Percentiles rank a stretch among this genome's conserved stretches.
Evolutionary conservation across 257 asterid genomes (phyloP).

Genomic region (Lycium barbarum): DNA sequence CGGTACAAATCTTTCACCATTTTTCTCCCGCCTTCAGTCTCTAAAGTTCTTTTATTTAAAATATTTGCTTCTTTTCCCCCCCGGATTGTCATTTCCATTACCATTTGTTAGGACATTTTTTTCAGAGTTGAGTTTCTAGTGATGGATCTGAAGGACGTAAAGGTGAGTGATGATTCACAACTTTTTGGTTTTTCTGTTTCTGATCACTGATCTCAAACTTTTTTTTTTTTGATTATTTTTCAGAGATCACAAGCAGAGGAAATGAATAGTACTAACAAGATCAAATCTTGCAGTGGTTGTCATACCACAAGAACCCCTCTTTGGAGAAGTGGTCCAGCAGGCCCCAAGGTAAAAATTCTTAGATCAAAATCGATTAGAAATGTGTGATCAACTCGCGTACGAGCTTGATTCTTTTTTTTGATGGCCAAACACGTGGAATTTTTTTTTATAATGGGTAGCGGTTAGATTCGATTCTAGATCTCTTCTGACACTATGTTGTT

Average conservation of each 20-base stretch:
- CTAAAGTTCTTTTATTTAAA: background rate
- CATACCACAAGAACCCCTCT: constrained; percentile 85
- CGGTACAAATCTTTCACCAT: constrained; percentile 22
- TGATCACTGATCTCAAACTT: background rate
- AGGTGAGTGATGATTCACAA: constrained; percentile 49
- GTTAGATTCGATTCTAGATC: no score
- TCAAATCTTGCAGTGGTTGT: constrained; percentile 68
- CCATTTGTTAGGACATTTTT: no score
- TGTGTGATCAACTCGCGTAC: no score
- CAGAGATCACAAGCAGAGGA: constrained; percentile 60
- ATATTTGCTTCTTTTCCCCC: background rate
- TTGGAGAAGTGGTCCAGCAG: constrained; percentile 97
- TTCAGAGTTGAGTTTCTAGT: constrained; percentile 29
- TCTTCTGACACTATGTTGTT: no score
- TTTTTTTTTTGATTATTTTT: background rate
- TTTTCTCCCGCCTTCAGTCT: constrained; percentile 25
- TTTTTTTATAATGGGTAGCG: background rate
- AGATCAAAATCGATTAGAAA: background rate
- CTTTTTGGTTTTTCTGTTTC: background rate
- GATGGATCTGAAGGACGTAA: constrained; percentile 81
- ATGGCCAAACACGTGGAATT: no score
- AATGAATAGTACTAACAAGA: background rate
- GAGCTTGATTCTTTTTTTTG: no score
- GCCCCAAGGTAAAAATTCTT: constrained; percentile 70
- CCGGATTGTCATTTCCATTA: no score